Evolutionary conservation across 805 yeast genomes (phyloP).

Genomic region (Starmerella floricola): DNA sequence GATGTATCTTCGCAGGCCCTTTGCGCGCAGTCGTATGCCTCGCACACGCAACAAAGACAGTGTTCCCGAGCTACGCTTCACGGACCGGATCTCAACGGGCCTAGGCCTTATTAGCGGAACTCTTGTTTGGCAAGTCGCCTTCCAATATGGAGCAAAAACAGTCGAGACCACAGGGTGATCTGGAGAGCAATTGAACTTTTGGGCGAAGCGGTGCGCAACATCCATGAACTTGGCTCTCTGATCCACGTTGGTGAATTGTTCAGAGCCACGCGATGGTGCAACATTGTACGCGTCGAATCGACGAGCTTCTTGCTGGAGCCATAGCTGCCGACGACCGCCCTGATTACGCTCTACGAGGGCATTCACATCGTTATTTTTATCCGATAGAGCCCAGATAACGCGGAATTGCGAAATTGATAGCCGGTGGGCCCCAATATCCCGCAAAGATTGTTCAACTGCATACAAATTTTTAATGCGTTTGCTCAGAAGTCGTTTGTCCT

Average conservation of each 20-base stretch:
- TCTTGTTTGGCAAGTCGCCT: background rate
- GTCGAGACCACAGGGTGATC: conserved; percentile 12
- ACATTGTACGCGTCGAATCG: conserved; percentile 18
- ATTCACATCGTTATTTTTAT: background rate
- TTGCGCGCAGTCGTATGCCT: conserved; percentile 13
- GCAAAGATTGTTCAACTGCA: conserved; percentile 14
- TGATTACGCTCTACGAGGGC: conserved; percentile 11
- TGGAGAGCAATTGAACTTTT: background rate
- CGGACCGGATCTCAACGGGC: conserved; percentile 10
- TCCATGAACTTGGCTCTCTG: conserved; percentile 7
- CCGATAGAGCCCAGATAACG: background rate
- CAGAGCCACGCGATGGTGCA: conserved; percentile 12
- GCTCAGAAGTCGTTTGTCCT: background rate
- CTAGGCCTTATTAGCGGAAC: conserved; percentile 12
- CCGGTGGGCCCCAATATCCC: conserved; percentile 9
- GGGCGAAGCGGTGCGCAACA: background rate
- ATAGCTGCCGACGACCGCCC: conserved; percentile 2
- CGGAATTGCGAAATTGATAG: background rate
- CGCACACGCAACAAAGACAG: conserved; percentile 17
- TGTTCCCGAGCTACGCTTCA: conserved; percentile 16
- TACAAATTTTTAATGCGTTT: conserved; percentile 3
- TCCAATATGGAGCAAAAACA: conserved; percentile 17
- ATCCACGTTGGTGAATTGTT: conserved; percentile 2
- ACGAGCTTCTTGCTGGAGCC: conserved; percentile 18
- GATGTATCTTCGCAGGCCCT: conserved; percentile 16